Evolutionary conservation across 148 eudicot species (phyloP), one percentile per base, ranked within the genome.

Genomic region (Dianthus caryophyllus): DNA sequence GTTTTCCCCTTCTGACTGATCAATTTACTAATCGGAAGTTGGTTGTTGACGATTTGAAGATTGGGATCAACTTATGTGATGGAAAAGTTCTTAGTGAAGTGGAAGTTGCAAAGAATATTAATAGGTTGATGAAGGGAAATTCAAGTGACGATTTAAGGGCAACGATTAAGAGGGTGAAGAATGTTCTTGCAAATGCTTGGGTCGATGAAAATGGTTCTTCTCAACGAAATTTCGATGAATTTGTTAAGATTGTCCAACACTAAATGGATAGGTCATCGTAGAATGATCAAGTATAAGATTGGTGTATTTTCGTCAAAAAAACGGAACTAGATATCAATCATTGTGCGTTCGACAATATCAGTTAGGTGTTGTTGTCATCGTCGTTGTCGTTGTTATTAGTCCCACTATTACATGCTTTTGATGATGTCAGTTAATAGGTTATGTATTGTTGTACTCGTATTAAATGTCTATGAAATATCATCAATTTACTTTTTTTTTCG

Each of bases 1-100:
- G 76, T 24, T 73, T 66, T 17, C 76, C 76, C 2, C 54, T 73
- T 15, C 54, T 73, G 5, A 73, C 71, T 0, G 76, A 73, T 39
- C 76, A 73, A 49, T 73, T 66, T 66, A 73, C 76, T 10, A 73
- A 73, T 27, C 76, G 76, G 2, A 73, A 73, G 38, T 13, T 73
- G 9, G 56, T 73, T 12, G 76, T 73, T 9, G 76, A 73, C 1
- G 66, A 73, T 59, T 66, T 69, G 76, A 60, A 66, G 46, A 51
- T 73, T 36, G 76, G 76, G n/a, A 49, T 78, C 16, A 73, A 66
- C 26, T 27, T 73, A 26, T 73, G 66, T 50, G 71, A 73, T 11
- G 66, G 14, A 27, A 41, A 73, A 6, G 26, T 47, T 2, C 15
- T 66, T 7, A 58, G 14, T 49, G 64, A 49, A 29, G 66, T 25